Conservation (phyloP, 2,329 filamentous ascomycete genomes). For the Colletotrichum cordylinicola region DNA sequence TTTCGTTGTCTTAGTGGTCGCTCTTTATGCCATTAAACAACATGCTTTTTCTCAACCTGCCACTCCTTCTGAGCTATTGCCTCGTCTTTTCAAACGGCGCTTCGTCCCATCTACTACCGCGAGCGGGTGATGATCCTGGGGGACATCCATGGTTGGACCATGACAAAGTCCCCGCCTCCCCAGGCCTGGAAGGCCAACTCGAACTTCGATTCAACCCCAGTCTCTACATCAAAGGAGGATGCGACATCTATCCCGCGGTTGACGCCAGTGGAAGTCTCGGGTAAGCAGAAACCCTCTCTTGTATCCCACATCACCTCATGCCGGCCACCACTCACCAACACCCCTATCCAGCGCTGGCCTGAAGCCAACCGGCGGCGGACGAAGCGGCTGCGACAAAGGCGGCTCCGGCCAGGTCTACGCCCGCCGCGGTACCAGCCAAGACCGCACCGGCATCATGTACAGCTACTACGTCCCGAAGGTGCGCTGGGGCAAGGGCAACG, state of each 20-base stretch:
- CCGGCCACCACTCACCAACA: neutral
- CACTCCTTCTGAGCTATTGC: neutral
- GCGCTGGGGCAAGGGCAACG: neutral
- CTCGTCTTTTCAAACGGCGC: neutral
- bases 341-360: neutral
- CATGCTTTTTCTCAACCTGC: neutral
- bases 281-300: neutral
- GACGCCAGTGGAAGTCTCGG: neutral
- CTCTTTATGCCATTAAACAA: neutral
- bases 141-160: neutral
- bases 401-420: neutral
- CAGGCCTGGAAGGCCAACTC: neutral
- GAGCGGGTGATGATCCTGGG: neutral
- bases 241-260: neutral
- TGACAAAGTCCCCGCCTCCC: neutral
- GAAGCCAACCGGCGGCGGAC: neutral
- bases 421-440: neutral
- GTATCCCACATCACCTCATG: neutral
- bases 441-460: neutral
- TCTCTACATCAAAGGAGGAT: neutral
- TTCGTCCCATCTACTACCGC: fast-evolving
- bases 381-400: neutral
- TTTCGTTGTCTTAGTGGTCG: neutral
- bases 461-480: neutral
- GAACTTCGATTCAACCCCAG: neutral